These are phyloP conservation scores for Fusarium napiforme DNA, from an alignment of 2,329 filamentous ascomycete species.

Conservation along the genomic window DNA sequence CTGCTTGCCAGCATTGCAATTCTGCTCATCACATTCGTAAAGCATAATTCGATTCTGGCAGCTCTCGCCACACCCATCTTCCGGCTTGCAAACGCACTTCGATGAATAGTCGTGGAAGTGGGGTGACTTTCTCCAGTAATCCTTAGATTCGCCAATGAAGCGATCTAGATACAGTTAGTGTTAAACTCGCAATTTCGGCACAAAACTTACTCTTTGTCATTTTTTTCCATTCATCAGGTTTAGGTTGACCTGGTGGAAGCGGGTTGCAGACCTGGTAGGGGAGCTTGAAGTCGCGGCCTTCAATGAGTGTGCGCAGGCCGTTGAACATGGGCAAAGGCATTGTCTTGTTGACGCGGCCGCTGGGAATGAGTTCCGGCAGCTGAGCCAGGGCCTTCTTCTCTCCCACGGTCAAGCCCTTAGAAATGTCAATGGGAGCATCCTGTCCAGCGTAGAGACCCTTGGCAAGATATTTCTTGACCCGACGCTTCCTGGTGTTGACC, in stretches of 20 bases:
- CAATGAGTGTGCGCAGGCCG: conserved; percentile 75
- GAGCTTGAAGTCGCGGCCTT: conserved; percentile 84
- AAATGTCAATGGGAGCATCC: conserved; percentile 61
- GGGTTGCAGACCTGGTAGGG: conserved; percentile 93
- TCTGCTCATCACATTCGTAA: conserved; percentile 92
- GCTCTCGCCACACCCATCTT: conserved; percentile 85
- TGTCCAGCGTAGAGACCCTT: conserved; percentile 92
- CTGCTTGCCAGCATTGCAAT: conserved; percentile 82
- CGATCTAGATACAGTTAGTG: conserved; percentile 70
- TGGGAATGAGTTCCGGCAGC: conserved; percentile 59
- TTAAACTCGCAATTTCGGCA: conserved; percentile 19
- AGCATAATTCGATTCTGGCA: conserved; percentile 98
- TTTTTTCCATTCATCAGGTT: conserved; percentile 92
- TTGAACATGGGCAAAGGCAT: conserved; percentile 84
- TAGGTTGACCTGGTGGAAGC: conserved; percentile 84
- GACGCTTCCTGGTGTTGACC: conserved; percentile 55
- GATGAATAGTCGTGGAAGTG: conserved; percentile 79
- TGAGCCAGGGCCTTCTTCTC: conserved; percentile 64
- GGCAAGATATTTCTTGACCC: conserved; percentile 79
- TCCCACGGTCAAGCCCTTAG: conserved; percentile 58
- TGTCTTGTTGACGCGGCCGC: conserved; percentile 62
- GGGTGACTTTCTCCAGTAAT: conserved; percentile 83
- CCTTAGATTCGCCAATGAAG: conserved; percentile 85
- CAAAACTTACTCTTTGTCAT: conserved; percentile 82
- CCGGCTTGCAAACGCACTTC: conserved; percentile 80